Percentiles rank a stretch among this genome's conserved stretches.
phyloP scores from a whole-genome alignment of 179 eudicot genomes.

The Corrigiola litoralis region DNA sequence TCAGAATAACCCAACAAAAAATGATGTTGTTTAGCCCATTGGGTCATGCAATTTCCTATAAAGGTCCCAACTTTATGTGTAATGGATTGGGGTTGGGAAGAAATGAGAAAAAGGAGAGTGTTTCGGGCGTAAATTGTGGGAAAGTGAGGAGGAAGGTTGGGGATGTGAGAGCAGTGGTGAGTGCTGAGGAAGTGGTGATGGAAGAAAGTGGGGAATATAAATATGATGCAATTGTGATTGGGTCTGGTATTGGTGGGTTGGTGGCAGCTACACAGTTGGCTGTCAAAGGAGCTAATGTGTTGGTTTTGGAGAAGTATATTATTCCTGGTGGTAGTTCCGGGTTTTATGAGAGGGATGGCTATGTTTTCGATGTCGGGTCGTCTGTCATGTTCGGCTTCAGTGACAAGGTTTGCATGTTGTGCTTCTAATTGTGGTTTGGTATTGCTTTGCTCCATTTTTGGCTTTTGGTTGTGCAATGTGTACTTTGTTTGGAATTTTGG shows the following conservation, averaged over 20 bases:
- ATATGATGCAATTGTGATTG: slow-evolving; percentile 91
- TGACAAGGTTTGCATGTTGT: slow-evolving; percentile 58
- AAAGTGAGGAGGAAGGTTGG: slow-evolving; percentile 1
- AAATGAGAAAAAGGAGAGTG: neutral
- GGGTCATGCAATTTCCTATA: slow-evolving; percentile 7
- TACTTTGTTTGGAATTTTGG: neutral
- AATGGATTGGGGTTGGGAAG: slow-evolving; percentile 4
- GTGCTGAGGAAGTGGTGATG: slow-evolving; percentile 35
- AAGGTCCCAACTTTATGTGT: slow-evolving; percentile 6
- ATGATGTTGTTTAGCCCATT: slow-evolving; percentile 2
- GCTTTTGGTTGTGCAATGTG: neutral
- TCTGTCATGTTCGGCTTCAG: slow-evolving; percentile 99
- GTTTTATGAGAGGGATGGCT: slow-evolving; percentile 88
- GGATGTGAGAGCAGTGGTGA: slow-evolving; percentile 43
- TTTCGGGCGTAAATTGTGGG: slow-evolving; percentile 3
- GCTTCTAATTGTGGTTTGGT: neutral
- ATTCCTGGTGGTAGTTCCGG: slow-evolving; percentile 99
- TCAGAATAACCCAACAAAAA: slow-evolving; percentile 16
- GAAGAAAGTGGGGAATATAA: slow-evolving; percentile 24
- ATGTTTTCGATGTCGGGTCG: slow-evolving; percentile 93
- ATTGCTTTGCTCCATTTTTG: neutral
- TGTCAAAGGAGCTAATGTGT: slow-evolving; percentile 92
- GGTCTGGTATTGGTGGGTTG: slow-evolving; percentile 96
- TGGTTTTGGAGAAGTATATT: slow-evolving; percentile 94
- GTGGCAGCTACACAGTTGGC: slow-evolving; percentile 98